Conservation (phyloP, 768 basidiomycete genomes). For the Kwoniella botswanensis region DNA sequence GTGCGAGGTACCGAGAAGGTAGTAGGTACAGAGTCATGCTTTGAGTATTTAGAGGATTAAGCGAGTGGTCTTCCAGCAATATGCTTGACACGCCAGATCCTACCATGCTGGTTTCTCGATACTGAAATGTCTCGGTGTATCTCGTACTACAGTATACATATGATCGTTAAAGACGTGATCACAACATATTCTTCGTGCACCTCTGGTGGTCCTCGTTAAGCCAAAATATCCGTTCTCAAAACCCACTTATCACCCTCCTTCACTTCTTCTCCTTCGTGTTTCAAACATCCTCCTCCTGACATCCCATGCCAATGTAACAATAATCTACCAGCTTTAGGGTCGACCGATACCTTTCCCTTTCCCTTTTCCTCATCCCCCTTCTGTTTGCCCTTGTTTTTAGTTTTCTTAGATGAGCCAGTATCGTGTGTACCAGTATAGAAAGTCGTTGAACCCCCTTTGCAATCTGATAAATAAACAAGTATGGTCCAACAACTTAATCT, state of each 20-base stretch:
- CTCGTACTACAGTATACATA: background rate
- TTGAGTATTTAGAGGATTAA: no score
- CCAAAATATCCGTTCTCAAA: conserved; percentile 45
- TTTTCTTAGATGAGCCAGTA: background rate
- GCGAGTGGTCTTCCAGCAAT: no score
- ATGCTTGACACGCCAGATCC: no score
- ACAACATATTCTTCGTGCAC: background rate
- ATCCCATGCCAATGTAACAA: conserved; percentile 48
- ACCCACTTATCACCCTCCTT: conserved; percentile 48
- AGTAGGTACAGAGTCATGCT: background rate
- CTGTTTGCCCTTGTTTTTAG: conserved; percentile 14
- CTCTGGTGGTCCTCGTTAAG: conserved; percentile 9
- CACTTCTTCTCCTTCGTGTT: conserved; percentile 47
- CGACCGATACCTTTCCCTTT: conserved; percentile 30
- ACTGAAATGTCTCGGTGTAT: no score
- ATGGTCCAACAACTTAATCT: conserved; percentile 40
- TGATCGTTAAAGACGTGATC: background rate
- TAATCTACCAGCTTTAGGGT: conserved; percentile 39
- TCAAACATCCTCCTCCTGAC: conserved; percentile 36
- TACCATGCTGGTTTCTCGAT: no score
- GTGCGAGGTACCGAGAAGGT: background rate
- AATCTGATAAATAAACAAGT: conserved; percentile 32
- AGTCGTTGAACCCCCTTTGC: conserved; percentile 40
- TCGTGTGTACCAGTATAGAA: conserved; percentile 30
- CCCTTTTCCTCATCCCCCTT: background rate